Percentiles rank a stretch among this genome's conserved stretches.
Conservation (phyloP, 2,329 filamentous ascomycete genomes). For the Fusarium graminum region DNA sequence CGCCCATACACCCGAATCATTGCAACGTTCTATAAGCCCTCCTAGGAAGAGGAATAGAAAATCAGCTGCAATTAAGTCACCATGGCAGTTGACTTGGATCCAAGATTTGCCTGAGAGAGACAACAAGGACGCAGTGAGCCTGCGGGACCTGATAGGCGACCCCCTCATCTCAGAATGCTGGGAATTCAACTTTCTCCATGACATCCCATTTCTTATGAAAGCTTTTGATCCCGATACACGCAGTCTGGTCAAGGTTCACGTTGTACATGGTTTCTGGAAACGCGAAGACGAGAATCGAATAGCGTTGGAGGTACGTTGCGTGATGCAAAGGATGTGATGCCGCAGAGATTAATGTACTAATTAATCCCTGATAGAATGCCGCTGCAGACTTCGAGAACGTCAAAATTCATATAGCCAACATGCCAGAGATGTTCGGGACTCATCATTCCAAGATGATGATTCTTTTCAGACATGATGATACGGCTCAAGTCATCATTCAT, state of each 20-base stretch:
- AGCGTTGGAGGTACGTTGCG: slow-evolving; percentile 65
- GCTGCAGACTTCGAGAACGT: slow-evolving; percentile 75
- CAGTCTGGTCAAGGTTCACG: slow-evolving; percentile 63
- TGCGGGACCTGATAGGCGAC: slow-evolving; percentile 78
- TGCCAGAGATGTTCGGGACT: slow-evolving; percentile 88
- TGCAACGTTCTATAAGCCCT: slow-evolving; percentile 61
- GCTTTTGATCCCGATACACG: slow-evolving; percentile 67
- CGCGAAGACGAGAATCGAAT: slow-evolving; percentile 72
- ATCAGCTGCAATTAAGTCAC: slow-evolving; percentile 64
- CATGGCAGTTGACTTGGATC: slow-evolving; percentile 79
- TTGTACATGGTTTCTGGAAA: slow-evolving; percentile 76
- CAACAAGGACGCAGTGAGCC: slow-evolving; percentile 75
- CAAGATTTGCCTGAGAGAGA: slow-evolving; percentile 68
- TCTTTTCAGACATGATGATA: slow-evolving; percentile 81
- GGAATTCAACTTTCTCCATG: slow-evolving; percentile 77
- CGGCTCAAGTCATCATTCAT: slow-evolving; percentile 83
- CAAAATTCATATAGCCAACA: slow-evolving; percentile 77
- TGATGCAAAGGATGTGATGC: not conserved
- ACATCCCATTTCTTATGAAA: slow-evolving; percentile 68
- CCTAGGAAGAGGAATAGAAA: slow-evolving; percentile 54
- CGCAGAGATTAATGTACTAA: slow-evolving; percentile 15
- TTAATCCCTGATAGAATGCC: slow-evolving; percentile 63
- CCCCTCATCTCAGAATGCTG: slow-evolving; percentile 79
- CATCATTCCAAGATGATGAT: slow-evolving; percentile 91
- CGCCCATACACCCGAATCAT: slow-evolving; percentile 44